phyloP scores from a whole-genome alignment of 352 stramenopile species.

The Globisporangium takayamanum region DNA sequence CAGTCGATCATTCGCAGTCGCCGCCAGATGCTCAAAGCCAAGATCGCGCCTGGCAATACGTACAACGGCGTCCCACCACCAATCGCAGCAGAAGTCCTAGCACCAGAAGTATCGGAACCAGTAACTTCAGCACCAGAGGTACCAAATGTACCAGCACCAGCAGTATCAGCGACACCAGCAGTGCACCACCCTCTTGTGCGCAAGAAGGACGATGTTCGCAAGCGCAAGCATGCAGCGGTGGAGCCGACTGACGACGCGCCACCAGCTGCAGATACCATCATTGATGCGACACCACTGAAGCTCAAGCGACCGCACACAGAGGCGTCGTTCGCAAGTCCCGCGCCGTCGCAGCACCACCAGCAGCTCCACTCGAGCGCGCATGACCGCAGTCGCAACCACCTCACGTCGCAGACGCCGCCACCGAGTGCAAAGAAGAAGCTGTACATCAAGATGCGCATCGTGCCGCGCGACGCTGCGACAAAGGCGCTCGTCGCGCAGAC shows the following conservation, averaged over 20 bases:
- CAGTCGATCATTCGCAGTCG: slow-evolving; percentile 69
- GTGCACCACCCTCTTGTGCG: slow-evolving; percentile 59
- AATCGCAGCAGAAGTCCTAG: not conserved
- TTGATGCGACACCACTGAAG: slow-evolving; percentile 7
- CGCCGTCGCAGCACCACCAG: slow-evolving; percentile 12
- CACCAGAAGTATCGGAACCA: not conserved
- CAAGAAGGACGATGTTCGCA: slow-evolving; percentile 31
- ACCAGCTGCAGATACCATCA: not conserved
- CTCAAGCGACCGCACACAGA: slow-evolving; percentile 8
- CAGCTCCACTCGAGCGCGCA: not conserved
- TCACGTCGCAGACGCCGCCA: slow-evolving; percentile 42
- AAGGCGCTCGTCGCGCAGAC: slow-evolving; percentile 35
- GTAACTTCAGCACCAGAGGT: not conserved
- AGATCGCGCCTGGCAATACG: slow-evolving; percentile 10
- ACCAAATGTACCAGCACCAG: not conserved
- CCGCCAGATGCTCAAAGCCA: slow-evolving; percentile 72
- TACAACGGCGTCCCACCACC: slow-evolving; percentile 7
- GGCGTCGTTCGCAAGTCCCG: slow-evolving; percentile 31
- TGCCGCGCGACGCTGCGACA: slow-evolving; percentile 58
- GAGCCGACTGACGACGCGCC: not conserved
- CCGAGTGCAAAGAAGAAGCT: slow-evolving; percentile 63
- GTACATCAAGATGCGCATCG: slow-evolving; percentile 80
- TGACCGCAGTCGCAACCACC: not conserved
- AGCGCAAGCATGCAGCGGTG: slow-evolving; percentile 26
- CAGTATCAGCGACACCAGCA: slow-evolving; percentile 4